A percentile compares a stretch with the other conserved stretches of the same genome.
Conservation (phyloP, 2,329 filamentous ascomycete genomes). For the Emydomyces testavorans region DNA sequence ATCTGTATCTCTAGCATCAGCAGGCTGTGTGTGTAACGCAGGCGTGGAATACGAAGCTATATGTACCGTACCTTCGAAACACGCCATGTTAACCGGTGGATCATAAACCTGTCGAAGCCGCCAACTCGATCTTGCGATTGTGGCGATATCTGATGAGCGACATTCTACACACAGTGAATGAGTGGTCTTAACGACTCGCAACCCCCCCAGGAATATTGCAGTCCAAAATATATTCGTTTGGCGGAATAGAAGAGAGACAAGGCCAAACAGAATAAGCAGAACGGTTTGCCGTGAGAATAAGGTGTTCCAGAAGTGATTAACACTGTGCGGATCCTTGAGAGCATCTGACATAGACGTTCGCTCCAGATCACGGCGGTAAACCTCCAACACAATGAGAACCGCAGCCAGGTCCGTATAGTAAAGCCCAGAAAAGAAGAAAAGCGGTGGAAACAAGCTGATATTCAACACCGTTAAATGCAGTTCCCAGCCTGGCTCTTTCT, state of each 20-base stretch:
- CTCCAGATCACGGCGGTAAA: slow-evolving; percentile 46
- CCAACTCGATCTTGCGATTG: slow-evolving; percentile 23
- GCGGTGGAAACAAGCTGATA: slow-evolving; percentile 68
- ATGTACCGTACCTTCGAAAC: slow-evolving; percentile 35
- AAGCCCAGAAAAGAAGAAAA: slow-evolving; percentile 92
- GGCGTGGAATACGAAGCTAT: neutral
- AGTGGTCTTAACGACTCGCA: slow-evolving; percentile 33
- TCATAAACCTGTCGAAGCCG: slow-evolving; percentile 39
- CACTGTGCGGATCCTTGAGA: neutral
- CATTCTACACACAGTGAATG: slow-evolving; percentile 23
- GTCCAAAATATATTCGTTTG: slow-evolving; percentile 99
- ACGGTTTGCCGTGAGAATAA: slow-evolving; percentile 20
- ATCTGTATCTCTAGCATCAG: slow-evolving; percentile 25
- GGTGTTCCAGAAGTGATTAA: neutral
- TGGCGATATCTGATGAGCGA: slow-evolving; percentile 23
- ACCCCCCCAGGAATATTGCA: slow-evolving; percentile 39
- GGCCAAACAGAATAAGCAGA: slow-evolving; percentile 46
- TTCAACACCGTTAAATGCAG: slow-evolving; percentile 49
- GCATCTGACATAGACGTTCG: slow-evolving; percentile 14
- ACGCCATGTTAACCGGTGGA: slow-evolving; percentile 39
- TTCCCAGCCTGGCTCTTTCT: slow-evolving; percentile 15
- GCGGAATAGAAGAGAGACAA: slow-evolving; percentile 61
- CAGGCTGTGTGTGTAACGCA: no score
- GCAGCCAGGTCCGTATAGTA: slow-evolving; percentile 93
- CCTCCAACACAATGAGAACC: slow-evolving; percentile 59